These are phyloP conservation scores for Fraxinus dipetala DNA, from an alignment of 305 asterid species.

Conservation along the genomic window DNA sequence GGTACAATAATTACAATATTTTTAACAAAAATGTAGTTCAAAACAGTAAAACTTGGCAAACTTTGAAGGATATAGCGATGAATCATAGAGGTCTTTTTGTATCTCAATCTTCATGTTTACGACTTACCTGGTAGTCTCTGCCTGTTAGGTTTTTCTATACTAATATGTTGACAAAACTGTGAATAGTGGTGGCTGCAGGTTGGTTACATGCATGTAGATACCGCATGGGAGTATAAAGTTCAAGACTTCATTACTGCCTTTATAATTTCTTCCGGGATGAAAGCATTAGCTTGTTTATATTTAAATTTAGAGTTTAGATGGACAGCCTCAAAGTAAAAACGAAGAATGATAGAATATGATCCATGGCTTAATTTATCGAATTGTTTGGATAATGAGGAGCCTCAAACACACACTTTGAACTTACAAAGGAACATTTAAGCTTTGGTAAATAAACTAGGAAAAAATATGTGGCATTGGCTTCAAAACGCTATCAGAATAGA, in stretches of 20 bases:
- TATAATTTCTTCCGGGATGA: too few relatives aligned
- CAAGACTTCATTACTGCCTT: conserved; percentile 15
- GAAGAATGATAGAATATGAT: background rate
- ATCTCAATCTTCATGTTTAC: background rate
- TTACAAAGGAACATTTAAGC: too few relatives aligned
- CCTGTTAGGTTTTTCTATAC: background rate
- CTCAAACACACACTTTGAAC: too few relatives aligned
- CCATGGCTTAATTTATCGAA: background rate
- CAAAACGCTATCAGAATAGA: background rate
- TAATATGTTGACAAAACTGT: background rate
- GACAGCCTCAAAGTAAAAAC: background rate
- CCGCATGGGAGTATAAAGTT: conserved; percentile 43
- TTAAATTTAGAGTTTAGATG: background rate
- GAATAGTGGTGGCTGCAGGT: conserved; percentile 24
- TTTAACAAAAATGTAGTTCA: too few relatives aligned
- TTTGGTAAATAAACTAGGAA: too few relatives aligned
- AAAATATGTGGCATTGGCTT: background rate
- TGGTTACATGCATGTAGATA: conserved; percentile 43
- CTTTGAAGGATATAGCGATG: too few relatives aligned
- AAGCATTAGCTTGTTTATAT: background rate
- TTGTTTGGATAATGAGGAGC: background rate
- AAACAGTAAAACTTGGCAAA: background rate
- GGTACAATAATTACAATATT: conserved; percentile 9
- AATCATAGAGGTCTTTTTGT: background rate
- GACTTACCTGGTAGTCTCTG: background rate